Evolutionary conservation across 768 basidiomycete species (phyloP).

Genomic region (Imleria badia): DNA sequence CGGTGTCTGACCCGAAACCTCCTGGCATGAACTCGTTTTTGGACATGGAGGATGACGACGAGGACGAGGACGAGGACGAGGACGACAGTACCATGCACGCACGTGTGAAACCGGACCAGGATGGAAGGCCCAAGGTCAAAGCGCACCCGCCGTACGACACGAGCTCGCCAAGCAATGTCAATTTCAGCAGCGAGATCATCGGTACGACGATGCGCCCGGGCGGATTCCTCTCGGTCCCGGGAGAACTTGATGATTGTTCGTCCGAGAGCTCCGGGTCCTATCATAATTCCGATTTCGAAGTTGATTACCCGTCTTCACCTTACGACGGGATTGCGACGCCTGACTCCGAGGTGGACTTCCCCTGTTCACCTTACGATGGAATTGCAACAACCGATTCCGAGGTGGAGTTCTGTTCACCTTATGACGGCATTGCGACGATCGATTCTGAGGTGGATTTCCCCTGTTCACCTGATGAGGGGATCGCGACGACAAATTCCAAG

Average conservation of each 20-base stretch:
- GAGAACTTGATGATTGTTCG: not conserved
- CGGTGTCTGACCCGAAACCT: not conserved
- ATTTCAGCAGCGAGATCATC: constrained; percentile 17
- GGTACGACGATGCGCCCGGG: constrained; percentile 6
- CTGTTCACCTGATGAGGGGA: not conserved
- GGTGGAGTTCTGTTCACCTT: not conserved
- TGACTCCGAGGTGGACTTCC: not conserved
- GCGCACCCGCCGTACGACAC: constrained; percentile 16
- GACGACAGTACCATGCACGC: not conserved
- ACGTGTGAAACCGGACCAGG: not conserved
- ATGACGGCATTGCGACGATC: not conserved
- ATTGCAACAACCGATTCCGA: not conserved
- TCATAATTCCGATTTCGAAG: not conserved
- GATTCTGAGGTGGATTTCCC: not conserved
- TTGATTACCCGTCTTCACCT: not conserved
- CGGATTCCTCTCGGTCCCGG: constrained; percentile 14
- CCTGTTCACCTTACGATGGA: not conserved
- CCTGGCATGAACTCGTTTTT: constrained; percentile 16
- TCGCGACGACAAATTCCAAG: not conserved
- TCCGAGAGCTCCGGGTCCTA: not conserved
- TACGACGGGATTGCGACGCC: not conserved
- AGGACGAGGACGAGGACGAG: not conserved
- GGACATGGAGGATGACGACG: constrained; percentile 6
- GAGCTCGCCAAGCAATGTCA: not conserved
- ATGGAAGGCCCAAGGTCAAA: not conserved